Conservation (phyloP, 1,139 yeast species). For the Tardiomyces digboiensis region DNA sequence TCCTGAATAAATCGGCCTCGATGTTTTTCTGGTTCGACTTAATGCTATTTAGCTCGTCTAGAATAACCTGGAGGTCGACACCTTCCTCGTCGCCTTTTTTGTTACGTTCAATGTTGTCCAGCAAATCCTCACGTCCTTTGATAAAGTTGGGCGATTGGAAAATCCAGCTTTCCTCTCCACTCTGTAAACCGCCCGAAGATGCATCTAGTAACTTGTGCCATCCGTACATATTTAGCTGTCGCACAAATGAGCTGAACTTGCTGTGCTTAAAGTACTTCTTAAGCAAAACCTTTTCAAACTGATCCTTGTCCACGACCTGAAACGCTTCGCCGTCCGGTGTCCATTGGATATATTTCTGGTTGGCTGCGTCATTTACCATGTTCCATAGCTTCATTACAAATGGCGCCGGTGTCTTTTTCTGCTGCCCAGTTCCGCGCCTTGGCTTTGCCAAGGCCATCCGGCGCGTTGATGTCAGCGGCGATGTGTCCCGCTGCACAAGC, state of each 20-base stretch:
- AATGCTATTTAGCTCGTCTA: constrained; percentile 67
- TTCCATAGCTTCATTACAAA: constrained; percentile 91
- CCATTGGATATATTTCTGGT: constrained; percentile 73
- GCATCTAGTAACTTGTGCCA: constrained; percentile 93
- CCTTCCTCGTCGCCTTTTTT: constrained; percentile 36
- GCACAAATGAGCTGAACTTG: constrained; percentile 89
- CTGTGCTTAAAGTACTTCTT: constrained; percentile 93
- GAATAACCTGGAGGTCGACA: constrained; percentile 41
- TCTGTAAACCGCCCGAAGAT: constrained; percentile 52
- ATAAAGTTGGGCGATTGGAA: constrained; percentile 77
- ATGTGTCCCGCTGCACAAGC: background rate
- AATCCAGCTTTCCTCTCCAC: constrained; percentile 57
- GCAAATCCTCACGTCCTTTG: constrained; percentile 57
- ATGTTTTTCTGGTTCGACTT: constrained; percentile 73
- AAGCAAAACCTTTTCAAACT: constrained; percentile 71
- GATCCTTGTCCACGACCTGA: constrained; percentile 76
- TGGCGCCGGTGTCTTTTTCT: constrained; percentile 45
- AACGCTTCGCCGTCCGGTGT: constrained; percentile 76
- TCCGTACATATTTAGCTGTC: constrained; percentile 96
- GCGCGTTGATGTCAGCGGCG: background rate
- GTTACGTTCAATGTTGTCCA: constrained; percentile 61
- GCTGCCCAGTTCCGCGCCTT: background rate
- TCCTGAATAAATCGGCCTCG: constrained; percentile 72
- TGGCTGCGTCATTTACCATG: constrained; percentile 79
- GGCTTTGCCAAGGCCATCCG: background rate